These are phyloP conservation scores for Rhytidhysteron rufulum DNA, from an alignment of 2,329 filamentous ascomycete genomes.

Conservation along the genomic window DNA sequence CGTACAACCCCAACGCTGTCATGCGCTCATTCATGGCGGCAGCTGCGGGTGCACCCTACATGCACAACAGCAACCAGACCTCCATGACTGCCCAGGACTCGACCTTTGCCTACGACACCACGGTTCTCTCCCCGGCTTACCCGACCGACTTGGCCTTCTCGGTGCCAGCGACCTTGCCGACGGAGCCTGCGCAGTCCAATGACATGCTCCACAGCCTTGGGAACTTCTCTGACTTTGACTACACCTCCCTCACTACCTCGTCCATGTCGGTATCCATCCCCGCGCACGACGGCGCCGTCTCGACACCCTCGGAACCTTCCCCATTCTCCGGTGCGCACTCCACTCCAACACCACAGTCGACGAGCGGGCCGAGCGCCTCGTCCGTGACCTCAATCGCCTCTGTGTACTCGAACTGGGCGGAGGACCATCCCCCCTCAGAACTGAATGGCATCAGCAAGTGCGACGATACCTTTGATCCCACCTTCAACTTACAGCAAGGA, in stretches of 20 bases:
- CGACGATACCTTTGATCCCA: slow-evolving; percentile 25
- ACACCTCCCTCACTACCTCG: slow-evolving; percentile 18
- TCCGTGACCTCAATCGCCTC: slow-evolving; percentile 34
- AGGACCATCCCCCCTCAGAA: slow-evolving; percentile 21
- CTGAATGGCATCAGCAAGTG: slow-evolving; percentile 20
- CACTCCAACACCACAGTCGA: slow-evolving; percentile 26
- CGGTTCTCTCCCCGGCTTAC: slow-evolving; percentile 17
- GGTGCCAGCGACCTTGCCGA: slow-evolving; percentile 18
- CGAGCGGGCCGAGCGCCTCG: slow-evolving; percentile 25
- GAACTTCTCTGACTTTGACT: slow-evolving; percentile 25
- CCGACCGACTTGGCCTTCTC: slow-evolving; percentile 22
- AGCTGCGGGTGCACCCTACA: slow-evolving; percentile 20
- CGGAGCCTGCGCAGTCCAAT: slow-evolving; percentile 17
- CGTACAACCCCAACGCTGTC: slow-evolving; percentile 28
- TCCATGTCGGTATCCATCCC: slow-evolving; percentile 21
- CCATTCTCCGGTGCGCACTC: slow-evolving; percentile 33
- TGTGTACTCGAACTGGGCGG: slow-evolving; percentile 35
- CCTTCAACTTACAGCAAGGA: slow-evolving; percentile 26
- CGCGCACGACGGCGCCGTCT: slow-evolving; percentile 25
- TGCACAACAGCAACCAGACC: slow-evolving; percentile 25
- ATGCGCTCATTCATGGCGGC: slow-evolving; percentile 34
- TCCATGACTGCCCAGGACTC: slow-evolving; percentile 18
- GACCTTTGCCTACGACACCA: slow-evolving; percentile 20
- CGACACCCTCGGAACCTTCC: slow-evolving; percentile 30
- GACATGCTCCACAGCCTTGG: slow-evolving; percentile 21